Evolutionary conservation across 768 basidiomycete genomes (phyloP), one percentile per base, ranked within the genome.

Genomic region (Antrodiella citrinella): DNA sequence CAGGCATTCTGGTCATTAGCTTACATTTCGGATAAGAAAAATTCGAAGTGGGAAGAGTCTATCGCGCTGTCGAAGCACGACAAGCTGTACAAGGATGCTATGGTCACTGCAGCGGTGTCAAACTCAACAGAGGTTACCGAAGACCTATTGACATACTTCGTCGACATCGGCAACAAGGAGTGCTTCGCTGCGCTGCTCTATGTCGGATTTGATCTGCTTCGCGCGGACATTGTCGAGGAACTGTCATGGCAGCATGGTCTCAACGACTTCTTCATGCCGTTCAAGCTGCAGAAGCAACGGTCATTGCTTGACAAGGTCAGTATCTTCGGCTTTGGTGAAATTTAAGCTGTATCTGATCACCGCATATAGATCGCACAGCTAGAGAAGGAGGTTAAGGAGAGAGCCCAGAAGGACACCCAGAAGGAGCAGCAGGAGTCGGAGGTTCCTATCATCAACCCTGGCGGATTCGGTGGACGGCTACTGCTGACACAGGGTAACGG

Each of bases 191-290:
- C 87, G 1, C 72, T 86, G 54, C 79, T 98, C 20, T 98, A 83
- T 59, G 78, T 87, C 47, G 96, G 93, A 72, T 99, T 93, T 72
- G 95, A 99, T 69, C 76, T 98, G n/a, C 71, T 98, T 48, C 85
- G 91, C 42, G 79, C 92, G 2, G 95, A 98, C 61, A 68, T 94
- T 50, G 91, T 96, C 22, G 88, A 93, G 68, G 95, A 96, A 66
- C 72, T 96, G 26, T 92, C 92, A 54, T 98, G 96, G 96, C 87
- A 91, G 63, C 84, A 96, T 58, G 95, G 86, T 19, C 76, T 99
- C 43, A 91, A 91, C 61, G 96, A 99, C 68, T 98, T 95, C 72
- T 90, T 89, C 64, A 96, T 95, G 90, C 96, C 96, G 1, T 98
- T 90, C 67, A 84, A 82, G 64, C 84, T 96, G 44, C 95, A 98